Percentiles rank a stretch among this genome's conserved stretches.
These are phyloP conservation scores for Echeveria elegans DNA, from an alignment of 164 flowering plant genomes.

Conservation along the genomic window DNA sequence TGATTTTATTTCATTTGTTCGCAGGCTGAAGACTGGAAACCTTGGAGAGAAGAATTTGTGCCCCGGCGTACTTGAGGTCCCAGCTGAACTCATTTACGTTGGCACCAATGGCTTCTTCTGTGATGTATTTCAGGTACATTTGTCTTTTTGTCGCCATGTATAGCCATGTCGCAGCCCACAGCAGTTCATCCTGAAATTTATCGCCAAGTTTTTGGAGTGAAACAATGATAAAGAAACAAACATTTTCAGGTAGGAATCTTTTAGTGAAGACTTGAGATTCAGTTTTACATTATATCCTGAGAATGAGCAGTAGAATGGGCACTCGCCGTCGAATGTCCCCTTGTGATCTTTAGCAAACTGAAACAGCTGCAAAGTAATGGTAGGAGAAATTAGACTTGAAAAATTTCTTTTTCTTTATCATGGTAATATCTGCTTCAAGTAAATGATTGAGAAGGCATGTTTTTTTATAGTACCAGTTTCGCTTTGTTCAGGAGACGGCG, in stretches of 20 bases:
- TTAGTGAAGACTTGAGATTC: conserved; percentile 8
- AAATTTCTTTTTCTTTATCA: too few species aligned
- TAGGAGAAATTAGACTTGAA: neutral
- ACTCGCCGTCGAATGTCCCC: conserved; percentile 82
- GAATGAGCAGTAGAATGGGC: conserved; percentile 91
- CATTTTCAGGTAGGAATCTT: neutral
- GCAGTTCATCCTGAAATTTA: conserved; percentile 69
- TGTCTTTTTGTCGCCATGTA: conserved; percentile 54
- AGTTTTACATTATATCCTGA: conserved; percentile 73
- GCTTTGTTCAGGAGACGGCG: conserved; percentile 71
- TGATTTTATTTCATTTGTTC: too few species aligned
- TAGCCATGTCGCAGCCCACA: conserved; percentile 97
- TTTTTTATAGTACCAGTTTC: conserved; percentile 32
- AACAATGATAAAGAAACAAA: too few species aligned
- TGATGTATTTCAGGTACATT: conserved; percentile 37
- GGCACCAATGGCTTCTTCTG: conserved; percentile 53
- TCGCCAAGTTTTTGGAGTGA: neutral
- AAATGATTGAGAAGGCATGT: too few species aligned
- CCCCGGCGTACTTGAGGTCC: conserved; percentile 93
- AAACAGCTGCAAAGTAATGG: conserved; percentile 46
- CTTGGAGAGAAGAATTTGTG: conserved; percentile 56
- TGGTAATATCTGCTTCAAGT: too few species aligned
- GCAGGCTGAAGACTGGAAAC: conserved; percentile 19
- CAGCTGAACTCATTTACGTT: conserved; percentile 71
- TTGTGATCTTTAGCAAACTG: conserved; percentile 48